Evolutionary conservation across 768 basidiomycete species (phyloP).

Genomic region (Collybiopsis luxurians): DNA sequence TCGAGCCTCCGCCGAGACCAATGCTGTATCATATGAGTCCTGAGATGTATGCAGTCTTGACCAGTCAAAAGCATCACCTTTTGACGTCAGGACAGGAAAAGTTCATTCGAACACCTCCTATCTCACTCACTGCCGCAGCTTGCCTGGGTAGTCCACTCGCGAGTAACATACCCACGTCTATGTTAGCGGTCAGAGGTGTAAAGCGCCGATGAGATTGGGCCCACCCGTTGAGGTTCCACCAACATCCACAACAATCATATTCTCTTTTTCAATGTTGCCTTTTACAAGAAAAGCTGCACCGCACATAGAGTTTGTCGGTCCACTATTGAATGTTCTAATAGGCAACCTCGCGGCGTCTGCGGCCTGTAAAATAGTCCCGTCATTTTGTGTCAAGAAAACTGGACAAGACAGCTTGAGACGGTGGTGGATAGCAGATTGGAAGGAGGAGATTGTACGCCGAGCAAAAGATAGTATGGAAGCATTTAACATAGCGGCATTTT

Average conservation of each 20-base stretch:
- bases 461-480: slow-evolving; percentile 56
- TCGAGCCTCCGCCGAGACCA: slow-evolving; percentile 57
- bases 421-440: slow-evolving; percentile 38
- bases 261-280: slow-evolving; percentile 28
- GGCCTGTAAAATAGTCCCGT: slow-evolving; percentile 45
- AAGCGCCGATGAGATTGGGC: neutral
- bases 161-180: slow-evolving; percentile 54
- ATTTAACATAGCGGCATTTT: slow-evolving; percentile 61
- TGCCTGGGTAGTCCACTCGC: slow-evolving; percentile 52
- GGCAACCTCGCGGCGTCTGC: slow-evolving; percentile 46
- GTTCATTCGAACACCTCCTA: slow-evolving; percentile 51
- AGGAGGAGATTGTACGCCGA: slow-evolving; percentile 44
- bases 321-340: slow-evolving; percentile 53
- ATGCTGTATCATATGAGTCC: slow-evolving; percentile 28
- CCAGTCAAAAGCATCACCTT: slow-evolving; percentile 23
- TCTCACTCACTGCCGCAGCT: slow-evolving; percentile 50
- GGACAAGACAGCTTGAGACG: slow-evolving; percentile 40
- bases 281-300: slow-evolving; percentile 54
- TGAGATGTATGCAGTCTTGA: too few species aligned
- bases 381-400: slow-evolving; percentile 49
- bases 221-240: slow-evolving; percentile 45
- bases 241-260: slow-evolving; percentile 51
- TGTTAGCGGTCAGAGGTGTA: slow-evolving; percentile 5
- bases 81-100: slow-evolving; percentile 52
- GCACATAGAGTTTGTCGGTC: slow-evolving; percentile 64